Evolutionary conservation across 495 filamentous ascomycete species (phyloP), one percentile per base, ranked within the genome.

Genomic region (Tuber magnatum): DNA sequence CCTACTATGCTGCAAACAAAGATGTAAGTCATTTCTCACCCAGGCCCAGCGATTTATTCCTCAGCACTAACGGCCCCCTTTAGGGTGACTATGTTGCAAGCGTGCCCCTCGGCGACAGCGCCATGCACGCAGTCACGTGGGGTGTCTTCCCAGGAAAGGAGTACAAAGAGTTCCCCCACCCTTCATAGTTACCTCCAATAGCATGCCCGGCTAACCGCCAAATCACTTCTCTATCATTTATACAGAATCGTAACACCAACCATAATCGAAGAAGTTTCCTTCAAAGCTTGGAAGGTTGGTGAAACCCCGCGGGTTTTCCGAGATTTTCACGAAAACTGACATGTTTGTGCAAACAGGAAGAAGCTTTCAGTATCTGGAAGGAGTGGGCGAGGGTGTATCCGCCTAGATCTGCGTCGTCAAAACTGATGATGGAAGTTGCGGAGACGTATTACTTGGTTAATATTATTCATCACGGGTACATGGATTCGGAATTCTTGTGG

Each of bases 121-220:
- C 88, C 32, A 93, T 96, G 56, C 97, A 98, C 82, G 93, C 96
- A 1, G 95, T 99, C 3, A 99, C 95, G 3, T 99, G 95, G 95
- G 95, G 95, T 46, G 91, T 92, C 20, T 99, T 99, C 84, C 91
- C 92, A 2, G 94, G 93, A 32, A 97, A 97, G 84, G 95, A 99
- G 86, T 82, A 77, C 22, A 65, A 69, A 65, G 39, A 65, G 56
- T 73, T 73, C 48, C 77, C 41, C 35, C 42, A 28, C 69, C 7
- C 70, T 80, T 71, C 43, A 68, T 75, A 44, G 61, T 28, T 42
- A 70, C 32, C 39, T 12, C 70, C 22, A 43, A 16, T 28, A 35
- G 35, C 41, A 68, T 75, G 10, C 12, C 56, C 44, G 65, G 71
- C 79, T 74, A 72, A 80, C 68, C 38, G 28, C 73, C 3, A 61